These are phyloP conservation scores for Cercospora sojina DNA, from an alignment of 2,329 filamentous ascomycete genomes.

Conservation along the genomic window DNA sequence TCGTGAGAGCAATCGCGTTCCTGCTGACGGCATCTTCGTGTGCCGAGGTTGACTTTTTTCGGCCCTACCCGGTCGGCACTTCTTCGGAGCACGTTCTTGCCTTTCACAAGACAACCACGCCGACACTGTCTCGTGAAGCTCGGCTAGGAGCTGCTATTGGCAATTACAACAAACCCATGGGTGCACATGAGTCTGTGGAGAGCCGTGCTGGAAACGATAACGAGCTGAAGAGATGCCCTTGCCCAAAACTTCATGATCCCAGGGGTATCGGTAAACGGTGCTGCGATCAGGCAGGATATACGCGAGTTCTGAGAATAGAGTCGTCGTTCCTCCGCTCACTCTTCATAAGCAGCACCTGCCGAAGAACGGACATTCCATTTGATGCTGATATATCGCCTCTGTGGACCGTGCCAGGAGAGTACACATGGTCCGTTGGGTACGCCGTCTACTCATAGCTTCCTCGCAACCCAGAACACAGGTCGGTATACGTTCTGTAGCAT, in stretches of 20 bases:
- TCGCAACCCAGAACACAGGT: conserved; percentile 81
- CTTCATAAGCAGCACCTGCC: neutral
- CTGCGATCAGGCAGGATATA: neutral
- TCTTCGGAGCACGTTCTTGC: neutral
- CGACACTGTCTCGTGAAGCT: neutral
- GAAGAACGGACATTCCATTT: neutral
- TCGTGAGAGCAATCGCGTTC: neutral
- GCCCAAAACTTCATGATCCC: neutral
- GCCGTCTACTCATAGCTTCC: conserved; percentile 54
- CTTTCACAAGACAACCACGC: neutral
- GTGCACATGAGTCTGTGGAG: neutral
- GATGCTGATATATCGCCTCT: neutral
- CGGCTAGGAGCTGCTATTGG: conserved; percentile 2
- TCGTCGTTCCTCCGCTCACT: neutral
- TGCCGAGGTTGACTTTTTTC: conserved; percentile 4
- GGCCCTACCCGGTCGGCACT: neutral
- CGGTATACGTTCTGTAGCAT: conserved; percentile 83
- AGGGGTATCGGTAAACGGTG: neutral
- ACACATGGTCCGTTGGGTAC: neutral
- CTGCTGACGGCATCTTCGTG: neutral
- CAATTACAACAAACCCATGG: neutral
- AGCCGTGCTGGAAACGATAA: neutral
- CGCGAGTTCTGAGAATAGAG: neutral
- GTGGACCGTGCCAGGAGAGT: neutral
- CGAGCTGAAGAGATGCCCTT: neutral